phyloP scores from a whole-genome alignment of 2,329 filamentous ascomycete genomes.

The Rachicladosporium sp. region DNA sequence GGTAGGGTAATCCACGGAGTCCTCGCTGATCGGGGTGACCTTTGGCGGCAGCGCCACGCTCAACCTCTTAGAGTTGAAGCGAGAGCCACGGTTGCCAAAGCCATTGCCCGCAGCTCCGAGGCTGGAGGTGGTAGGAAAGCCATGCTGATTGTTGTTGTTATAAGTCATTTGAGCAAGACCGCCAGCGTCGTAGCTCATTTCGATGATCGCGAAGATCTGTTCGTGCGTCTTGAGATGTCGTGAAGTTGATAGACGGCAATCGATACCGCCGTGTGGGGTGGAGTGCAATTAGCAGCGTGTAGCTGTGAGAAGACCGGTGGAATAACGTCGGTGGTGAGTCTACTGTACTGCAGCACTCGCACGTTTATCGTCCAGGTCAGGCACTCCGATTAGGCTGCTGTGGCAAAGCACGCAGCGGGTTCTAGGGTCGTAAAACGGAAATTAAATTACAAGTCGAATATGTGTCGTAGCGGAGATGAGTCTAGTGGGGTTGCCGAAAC shows the following conservation, averaged over 20 bases:
- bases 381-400: conserved; percentile 19
- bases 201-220: conserved; percentile 9
- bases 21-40: conserved; percentile 53
- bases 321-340: conserved; percentile 9
- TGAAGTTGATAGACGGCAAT: conserved; percentile 3
- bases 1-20: conserved; percentile 59
- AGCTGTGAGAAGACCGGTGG: neutral
- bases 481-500: no score
- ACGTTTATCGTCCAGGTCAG: conserved; percentile 4
- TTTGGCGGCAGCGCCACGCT: conserved; percentile 62
- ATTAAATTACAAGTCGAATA: no score
- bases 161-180: conserved; percentile 99
- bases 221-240: conserved; percentile 5
- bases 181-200: conserved; percentile 74
- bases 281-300: neutral
- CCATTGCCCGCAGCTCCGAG: conserved; percentile 67
- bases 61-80: conserved; percentile 73
- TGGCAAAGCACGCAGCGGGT: conserved; percentile 16
- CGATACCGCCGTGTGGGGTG: conserved; percentile 1
- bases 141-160: conserved; percentile 42
- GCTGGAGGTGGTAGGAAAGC: conserved; percentile 50
- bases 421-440: conserved; percentile 7
- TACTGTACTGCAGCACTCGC: conserved; percentile 4
- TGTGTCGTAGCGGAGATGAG: no score
- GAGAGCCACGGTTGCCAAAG: conserved; percentile 75